A percentile compares a stretch with the other conserved stretches of the same genome.
These are phyloP conservation scores for Naganishia kalamii DNA, from an alignment of 768 basidiomycete genomes.

Conservation along the genomic window DNA sequence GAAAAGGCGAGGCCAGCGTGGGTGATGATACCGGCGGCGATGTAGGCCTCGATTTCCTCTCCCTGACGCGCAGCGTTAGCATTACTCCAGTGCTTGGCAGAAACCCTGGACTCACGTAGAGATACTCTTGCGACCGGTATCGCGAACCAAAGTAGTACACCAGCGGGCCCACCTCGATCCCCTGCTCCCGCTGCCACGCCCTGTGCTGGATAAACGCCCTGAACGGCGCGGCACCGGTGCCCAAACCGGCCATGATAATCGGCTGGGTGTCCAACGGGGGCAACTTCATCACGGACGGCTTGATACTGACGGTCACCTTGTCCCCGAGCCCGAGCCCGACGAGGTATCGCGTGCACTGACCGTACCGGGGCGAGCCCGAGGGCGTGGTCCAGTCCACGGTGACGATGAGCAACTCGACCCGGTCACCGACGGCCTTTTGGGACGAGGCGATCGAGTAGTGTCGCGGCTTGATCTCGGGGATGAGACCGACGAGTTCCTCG, in stretches of 20 bases:
- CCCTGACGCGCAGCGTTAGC: conserved; percentile 26
- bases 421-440: conserved; percentile 88
- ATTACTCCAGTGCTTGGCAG: conserved; percentile 14
- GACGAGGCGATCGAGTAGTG: conserved; percentile 98
- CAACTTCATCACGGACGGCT: conserved; percentile 99
- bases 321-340: conserved; percentile 74
- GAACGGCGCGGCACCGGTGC: conserved; percentile 95
- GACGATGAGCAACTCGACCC: conserved; percentile 89
- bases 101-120: conserved; percentile 55
- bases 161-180: conserved; percentile 76
- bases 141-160: conserved; percentile 99
- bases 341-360: conserved; percentile 95
- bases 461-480: conserved; percentile 92
- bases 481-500: conserved; percentile 74
- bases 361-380: conserved; percentile 68
- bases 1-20: conserved; percentile 94
- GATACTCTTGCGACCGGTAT: conserved; percentile 88
- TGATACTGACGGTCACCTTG: conserved; percentile 93
- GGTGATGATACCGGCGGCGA: conserved; percentile 74
- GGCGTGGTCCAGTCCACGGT: conserved; percentile 91
- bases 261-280: conserved; percentile 79
- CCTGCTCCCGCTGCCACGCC: conserved; percentile 69
- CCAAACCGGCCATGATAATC: conserved; percentile 96
- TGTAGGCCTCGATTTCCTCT: conserved; percentile 77
- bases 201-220: conserved; percentile 97